Base-by-base conservation (phyloP, 2,329 filamentous ascomycete species). In the Alternaria hordeiaustralica region DNA sequence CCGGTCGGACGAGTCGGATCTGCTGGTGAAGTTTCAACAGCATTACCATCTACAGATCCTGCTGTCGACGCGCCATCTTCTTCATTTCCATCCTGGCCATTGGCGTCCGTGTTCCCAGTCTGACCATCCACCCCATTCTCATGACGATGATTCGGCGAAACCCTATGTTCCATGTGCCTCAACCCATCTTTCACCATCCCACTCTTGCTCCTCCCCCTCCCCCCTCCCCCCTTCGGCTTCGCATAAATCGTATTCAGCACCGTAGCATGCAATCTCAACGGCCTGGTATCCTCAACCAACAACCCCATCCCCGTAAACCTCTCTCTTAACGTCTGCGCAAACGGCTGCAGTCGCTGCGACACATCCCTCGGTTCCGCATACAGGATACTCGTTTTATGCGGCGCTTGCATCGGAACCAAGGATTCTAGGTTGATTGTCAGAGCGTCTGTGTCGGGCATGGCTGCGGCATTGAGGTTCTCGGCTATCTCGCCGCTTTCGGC, bases 231-330 rank as follows among this genome's bases (percentile, higher is more conserved):
- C 55, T 70, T 75, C 5, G 78, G 79, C 74, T 85, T 87, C 46
- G 89, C 88, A 76, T 97, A 96, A 13, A 94, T 87, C 0, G 94
- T 96, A 78, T 97, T 97, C 55, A 96, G 81, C 5, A 97, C 82
- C 0, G 95, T 97, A 18, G 92, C 93, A 76, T 97, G 95, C 55
- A 97, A 80, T 20, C 92, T 85, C 65, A 97, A 78, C 7, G 88
- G 86, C 58, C 92, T 82, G 12, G 82, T 80, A 25, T 92, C 89
- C 1, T 83, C 80, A 0, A 84, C 75, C 73, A 94, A 81, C 10
- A 92, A 78, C 2, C 84, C 88, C 0, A 82, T 82, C 2, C 86
- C 81, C 18, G 80, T 80, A 70, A 94, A 93, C 2, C 71, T 67
- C 1, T 80, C 73, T 64, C 85, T 82, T 13, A 93, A 73, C n/a